Base-by-base conservation (phyloP, 805 yeast species). In the Hanseniaspora occidentalis region DNA sequence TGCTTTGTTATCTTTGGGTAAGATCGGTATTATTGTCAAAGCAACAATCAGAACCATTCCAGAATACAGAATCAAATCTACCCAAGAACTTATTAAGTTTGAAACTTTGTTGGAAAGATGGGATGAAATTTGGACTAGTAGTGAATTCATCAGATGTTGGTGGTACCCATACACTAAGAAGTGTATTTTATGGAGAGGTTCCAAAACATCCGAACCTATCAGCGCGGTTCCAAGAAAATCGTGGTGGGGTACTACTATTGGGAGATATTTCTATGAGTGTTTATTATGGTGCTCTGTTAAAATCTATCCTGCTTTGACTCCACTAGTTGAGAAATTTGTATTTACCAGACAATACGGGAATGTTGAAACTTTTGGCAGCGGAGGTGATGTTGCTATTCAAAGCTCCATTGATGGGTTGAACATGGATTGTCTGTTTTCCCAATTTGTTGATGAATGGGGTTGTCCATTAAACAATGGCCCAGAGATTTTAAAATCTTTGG, bases 401-500 rank as follows among this genome's bases (percentile, higher is more conserved):
- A 71, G 74, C 43, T 80, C 95, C 3, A 89, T 84, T 35, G 84
- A 81, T 44, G 95, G 89, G 6, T 74, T 89, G 52, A 85, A 84
- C 59, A 84, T 89, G 95, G 97, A 92, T 64, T 92, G 97, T 58
- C 65, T 89, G 49, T 89, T 85, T 60, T 77, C 86, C 35, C 98
- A 89, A 60, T 88, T 78, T 61, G 97, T 89, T 38, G 78, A 88
- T 56, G 98, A 89, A 63, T 89, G 97, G 97, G 86, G 92, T n/a
- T 75, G 94, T 37, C 97, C 97, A 17, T 64, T 89, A 53, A 70
- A 63, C 19, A 71, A 75, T 47, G 96, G 96, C 4, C 79, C 79
- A 6, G 80, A 75, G 39, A 78, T 81, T 16, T 68, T 88, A 47
- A 61, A 66, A 39, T 67, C 78, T n/a, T 66, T 89, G 44, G 72